phyloP scores from a whole-genome alignment of 1,284 basidiomycete genomes.

The Trametes pubescens region DNA sequence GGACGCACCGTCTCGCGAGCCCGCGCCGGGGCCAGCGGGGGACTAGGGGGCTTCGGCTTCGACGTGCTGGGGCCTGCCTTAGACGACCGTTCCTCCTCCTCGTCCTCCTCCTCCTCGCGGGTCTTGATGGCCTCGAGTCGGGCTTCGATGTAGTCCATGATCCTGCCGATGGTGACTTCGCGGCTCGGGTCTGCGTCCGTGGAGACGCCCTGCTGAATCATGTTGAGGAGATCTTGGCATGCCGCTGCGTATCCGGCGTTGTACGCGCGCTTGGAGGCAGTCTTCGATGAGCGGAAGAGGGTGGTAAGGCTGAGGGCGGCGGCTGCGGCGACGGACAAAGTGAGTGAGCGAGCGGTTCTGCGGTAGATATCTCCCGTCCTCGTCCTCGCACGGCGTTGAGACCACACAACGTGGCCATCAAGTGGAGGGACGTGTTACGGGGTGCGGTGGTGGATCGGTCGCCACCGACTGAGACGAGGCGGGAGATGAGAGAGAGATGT shows the following conservation, averaged over 20 bases:
- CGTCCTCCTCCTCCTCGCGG: slow-evolving; percentile 79
- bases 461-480: slow-evolving; percentile 3
- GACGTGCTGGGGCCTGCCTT: slow-evolving; percentile 26
- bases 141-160: slow-evolving; percentile 78
- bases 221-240: slow-evolving; percentile 77
- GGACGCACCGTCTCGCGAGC: slow-evolving; percentile 16
- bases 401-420: background rate
- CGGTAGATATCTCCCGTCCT: background rate
- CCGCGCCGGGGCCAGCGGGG: slow-evolving; percentile 19
- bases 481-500: slow-evolving; percentile 3
- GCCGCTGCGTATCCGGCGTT: slow-evolving; percentile 79
- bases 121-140: slow-evolving; percentile 71
- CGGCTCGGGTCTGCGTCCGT: slow-evolving; percentile 46
- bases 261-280: slow-evolving; percentile 78
- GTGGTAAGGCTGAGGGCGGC: slow-evolving; percentile 85
- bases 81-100: slow-evolving; percentile 64
- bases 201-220: slow-evolving; percentile 79
- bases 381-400: background rate
- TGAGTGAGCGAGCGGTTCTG: slow-evolving; percentile 7
- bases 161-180: slow-evolving; percentile 71
- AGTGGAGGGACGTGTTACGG: background rate
- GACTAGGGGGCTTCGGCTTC: slow-evolving; percentile 27
- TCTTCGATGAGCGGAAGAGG: slow-evolving; percentile 76
- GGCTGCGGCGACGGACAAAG: slow-evolving; percentile 50
- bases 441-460: background rate